These are phyloP conservation scores for Dipteronia dyeriana DNA, from an alignment of 345 rosid genomes.

Conservation along the genomic window DNA sequence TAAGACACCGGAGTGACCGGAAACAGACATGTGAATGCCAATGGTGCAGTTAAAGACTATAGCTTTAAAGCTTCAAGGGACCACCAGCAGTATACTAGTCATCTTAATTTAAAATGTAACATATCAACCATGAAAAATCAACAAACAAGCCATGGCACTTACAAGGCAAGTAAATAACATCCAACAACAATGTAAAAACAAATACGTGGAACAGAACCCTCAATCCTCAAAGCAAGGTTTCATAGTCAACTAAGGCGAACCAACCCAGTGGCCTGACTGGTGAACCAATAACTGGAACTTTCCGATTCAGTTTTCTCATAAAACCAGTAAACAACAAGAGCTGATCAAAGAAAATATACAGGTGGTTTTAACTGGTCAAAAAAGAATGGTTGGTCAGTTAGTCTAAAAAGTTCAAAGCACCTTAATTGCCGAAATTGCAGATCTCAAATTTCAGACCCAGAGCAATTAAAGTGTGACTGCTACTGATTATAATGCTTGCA, in stretches of 20 bases:
- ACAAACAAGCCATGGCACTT: neutral
- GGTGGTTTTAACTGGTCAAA: neutral
- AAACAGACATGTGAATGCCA: neutral
- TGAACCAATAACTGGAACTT: neutral
- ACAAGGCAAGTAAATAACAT: neutral
- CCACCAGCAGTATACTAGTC: neutral
- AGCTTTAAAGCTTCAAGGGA: neutral
- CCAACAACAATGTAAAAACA: neutral
- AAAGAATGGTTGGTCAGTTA: neutral
- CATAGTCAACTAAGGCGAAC: neutral
- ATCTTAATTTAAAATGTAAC: neutral
- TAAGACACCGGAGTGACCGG: neutral
- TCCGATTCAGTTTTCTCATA: conserved; percentile 1
- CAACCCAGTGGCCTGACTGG: neutral
- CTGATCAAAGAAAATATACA: neutral
- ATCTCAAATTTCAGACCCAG: neutral
- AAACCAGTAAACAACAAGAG: neutral
- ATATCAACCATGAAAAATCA: neutral
- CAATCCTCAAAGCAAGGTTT: neutral
- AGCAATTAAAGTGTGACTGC: neutral
- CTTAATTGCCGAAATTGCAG: neutral
- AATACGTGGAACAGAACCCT: neutral
- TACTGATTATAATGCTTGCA: neutral
- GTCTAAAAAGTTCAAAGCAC: neutral
- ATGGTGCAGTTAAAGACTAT: neutral